Percentiles rank a stretch among this genome's conserved stretches.
Evolutionary conservation across 192 early-diverging fungal genomes (phyloP).

Genomic region (Lobosporangium transversale): DNA sequence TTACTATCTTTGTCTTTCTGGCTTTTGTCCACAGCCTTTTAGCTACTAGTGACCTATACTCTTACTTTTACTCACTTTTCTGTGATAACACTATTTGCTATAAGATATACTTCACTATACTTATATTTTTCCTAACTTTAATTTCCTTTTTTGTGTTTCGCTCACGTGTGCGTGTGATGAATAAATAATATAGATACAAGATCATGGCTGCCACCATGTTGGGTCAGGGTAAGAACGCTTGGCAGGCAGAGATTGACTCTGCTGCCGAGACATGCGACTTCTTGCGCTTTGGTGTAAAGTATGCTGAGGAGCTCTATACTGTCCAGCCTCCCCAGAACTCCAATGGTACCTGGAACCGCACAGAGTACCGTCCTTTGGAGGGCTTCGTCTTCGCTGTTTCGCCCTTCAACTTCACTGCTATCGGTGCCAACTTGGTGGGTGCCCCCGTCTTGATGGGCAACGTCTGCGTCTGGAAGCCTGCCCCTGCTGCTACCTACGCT

Average conservation of each 20-base stretch:
- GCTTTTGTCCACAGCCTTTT: no score
- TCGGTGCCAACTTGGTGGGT: constrained; percentile 93
- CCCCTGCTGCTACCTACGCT: constrained; percentile 84
- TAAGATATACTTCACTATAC: background rate
- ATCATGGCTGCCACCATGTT: constrained; percentile 96
- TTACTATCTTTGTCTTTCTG: background rate
- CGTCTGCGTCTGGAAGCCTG: constrained; percentile 97
- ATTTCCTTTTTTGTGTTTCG: no score
- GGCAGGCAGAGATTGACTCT: constrained; percentile 99
- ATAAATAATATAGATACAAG: constrained; percentile 77
- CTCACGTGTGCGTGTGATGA: no score
- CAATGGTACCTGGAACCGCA: constrained; percentile 89
- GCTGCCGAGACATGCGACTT: constrained; percentile 95
- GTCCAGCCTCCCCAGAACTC: constrained; percentile 93
- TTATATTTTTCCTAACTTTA: no score
- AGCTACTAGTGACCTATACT: no score
- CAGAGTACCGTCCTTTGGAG: constrained; percentile 95
- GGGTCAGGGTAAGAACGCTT: constrained; percentile 97
- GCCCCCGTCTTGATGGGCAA: constrained; percentile 98
- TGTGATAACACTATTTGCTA: no score
- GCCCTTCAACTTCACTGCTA: constrained; percentile 99
- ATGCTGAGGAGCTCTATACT: constrained; percentile 91
- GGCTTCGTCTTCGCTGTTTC: constrained; percentile 98
- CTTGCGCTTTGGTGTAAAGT: constrained; percentile 95
- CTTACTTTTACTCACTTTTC: no score